Conservation (phyloP, 495 filamentous ascomycete species). For the Letharia columbiana region DNA sequence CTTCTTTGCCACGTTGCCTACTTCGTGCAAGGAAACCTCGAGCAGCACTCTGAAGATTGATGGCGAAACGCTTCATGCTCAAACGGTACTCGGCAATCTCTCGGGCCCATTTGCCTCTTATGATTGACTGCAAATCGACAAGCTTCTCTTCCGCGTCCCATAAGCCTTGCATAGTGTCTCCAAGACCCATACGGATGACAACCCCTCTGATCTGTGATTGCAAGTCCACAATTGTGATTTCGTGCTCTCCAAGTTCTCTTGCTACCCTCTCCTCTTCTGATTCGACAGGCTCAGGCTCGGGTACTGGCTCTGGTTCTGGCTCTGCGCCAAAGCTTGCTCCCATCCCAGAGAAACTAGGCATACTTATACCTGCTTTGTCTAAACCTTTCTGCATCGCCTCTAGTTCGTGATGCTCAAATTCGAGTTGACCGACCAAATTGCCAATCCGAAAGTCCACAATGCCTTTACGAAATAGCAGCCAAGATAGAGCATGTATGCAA, state of each 20-base stretch:
- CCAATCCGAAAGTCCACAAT: conserved; percentile 93
- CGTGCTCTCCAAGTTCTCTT: conserved; percentile 70
- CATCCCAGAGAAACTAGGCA: conserved; percentile 98
- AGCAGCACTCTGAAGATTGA: conserved; percentile 65
- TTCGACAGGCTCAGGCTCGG: conserved; percentile 62
- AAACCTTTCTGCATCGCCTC: conserved; percentile 95
- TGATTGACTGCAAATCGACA: conserved; percentile 70
- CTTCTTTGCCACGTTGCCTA: conserved; percentile 49
- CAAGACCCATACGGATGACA: conserved; percentile 65
- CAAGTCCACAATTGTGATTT: conserved; percentile 61
- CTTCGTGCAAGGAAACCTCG: conserved; percentile 72
- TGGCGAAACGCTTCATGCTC: conserved; percentile 67
- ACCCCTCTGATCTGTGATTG: conserved; percentile 85
- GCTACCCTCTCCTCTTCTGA: conserved; percentile 85
- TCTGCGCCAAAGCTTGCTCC: conserved; percentile 90
- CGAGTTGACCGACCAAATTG: conserved; percentile 93
- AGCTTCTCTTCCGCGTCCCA: conserved; percentile 80
- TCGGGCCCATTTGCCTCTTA: conserved; percentile 70
- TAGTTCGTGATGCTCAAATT: conserved; percentile 96
- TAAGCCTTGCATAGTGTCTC: conserved; percentile 74
- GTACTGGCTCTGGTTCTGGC: conserved; percentile 47
- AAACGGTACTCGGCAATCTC: conserved; percentile 72
- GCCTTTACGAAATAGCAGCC: conserved; percentile 88
- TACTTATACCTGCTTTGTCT: conserved; percentile 85
- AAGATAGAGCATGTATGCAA: conserved; percentile 94